These are phyloP conservation scores for Alternaria infectoria DNA, from an alignment of 2,329 filamentous ascomycete species.

Conservation along the genomic window DNA sequence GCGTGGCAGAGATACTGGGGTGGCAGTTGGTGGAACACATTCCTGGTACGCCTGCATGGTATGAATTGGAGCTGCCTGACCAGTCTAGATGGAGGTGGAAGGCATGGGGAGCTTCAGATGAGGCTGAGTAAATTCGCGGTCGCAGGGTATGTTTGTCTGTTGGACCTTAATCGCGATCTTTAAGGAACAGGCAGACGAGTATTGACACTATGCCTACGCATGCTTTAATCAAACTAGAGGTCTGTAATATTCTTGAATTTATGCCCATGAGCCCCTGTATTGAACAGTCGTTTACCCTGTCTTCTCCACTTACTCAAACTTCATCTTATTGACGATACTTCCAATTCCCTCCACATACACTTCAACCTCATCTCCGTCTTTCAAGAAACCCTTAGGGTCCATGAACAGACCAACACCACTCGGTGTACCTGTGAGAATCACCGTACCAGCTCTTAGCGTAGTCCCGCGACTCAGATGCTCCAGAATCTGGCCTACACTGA, in stretches of 20 bases:
- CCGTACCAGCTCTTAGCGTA: conserved; percentile 55
- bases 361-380: conserved; percentile 46
- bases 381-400: conserved; percentile 47
- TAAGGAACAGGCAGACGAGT: too few species aligned
- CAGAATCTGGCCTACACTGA: conserved; percentile 50
- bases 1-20: neutral
- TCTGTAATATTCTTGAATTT: too few species aligned
- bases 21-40: neutral
- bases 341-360: conserved; percentile 45
- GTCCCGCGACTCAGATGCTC: conserved; percentile 54
- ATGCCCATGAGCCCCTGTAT: too few species aligned
- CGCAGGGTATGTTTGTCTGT: too few species aligned
- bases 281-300: neutral
- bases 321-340: conserved; percentile 42
- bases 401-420: conserved; percentile 47
- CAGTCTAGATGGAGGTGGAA: too few species aligned
- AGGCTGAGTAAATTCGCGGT: neutral
- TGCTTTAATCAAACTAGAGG: too few species aligned
- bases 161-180: too few species aligned
- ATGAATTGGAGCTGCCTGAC: too few species aligned
- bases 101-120: neutral
- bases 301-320: conserved; percentile 34
- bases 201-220: too few species aligned
- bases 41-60: too few species aligned
- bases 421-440: conserved; percentile 60